Conservation (phyloP, 2,329 filamentous ascomycete species). For the Alternaria tenuissima region DNA sequence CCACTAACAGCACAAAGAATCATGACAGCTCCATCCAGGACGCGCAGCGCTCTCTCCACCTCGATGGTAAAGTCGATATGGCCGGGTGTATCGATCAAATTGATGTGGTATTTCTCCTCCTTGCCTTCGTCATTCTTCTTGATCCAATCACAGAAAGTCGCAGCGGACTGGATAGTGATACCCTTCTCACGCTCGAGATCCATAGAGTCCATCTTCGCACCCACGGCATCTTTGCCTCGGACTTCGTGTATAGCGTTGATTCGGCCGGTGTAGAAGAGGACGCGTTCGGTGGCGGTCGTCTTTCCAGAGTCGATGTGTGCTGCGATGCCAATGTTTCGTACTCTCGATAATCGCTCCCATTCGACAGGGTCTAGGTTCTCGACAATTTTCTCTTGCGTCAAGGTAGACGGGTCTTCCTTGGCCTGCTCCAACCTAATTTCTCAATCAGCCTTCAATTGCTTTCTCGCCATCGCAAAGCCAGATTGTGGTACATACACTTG, state of each 20-base stretch:
- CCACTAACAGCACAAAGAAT: conserved; percentile 97
- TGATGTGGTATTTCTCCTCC: conserved; percentile 94
- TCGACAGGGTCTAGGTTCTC: conserved; percentile 84
- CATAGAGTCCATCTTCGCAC: conserved; percentile 99
- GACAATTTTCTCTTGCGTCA: conserved; percentile 73
- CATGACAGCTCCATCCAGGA: conserved; percentile 97
- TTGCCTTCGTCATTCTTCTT: conserved; percentile 76
- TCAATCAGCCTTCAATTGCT: conserved; percentile 31
- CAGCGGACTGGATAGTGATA: conserved; percentile 98
- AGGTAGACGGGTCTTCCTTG: conserved; percentile 62
- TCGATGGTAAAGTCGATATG: conserved; percentile 99
- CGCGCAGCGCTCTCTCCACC: conserved; percentile 92
- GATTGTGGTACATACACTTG: conserved; percentile 44
- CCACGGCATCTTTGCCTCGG: conserved; percentile 89
- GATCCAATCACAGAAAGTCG: conserved; percentile 96
- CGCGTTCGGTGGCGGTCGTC: conserved; percentile 94
- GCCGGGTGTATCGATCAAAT: conserved; percentile 97
- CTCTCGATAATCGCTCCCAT: conserved; percentile 76
- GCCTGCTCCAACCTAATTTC: conserved; percentile 61
- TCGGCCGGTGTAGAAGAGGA: conserved; percentile 96
- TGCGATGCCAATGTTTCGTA: conserved; percentile 98
- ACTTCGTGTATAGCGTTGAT: conserved; percentile 98
- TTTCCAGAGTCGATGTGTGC: conserved; percentile 99
- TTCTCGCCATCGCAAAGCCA: background rate
- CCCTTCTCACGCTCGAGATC: conserved; percentile 97